Evolutionary conservation across 176 grass and related monocot genomes (phyloP), one percentile per base, ranked within the genome.

Genomic region (Hsuehochloa calcarea): DNA sequence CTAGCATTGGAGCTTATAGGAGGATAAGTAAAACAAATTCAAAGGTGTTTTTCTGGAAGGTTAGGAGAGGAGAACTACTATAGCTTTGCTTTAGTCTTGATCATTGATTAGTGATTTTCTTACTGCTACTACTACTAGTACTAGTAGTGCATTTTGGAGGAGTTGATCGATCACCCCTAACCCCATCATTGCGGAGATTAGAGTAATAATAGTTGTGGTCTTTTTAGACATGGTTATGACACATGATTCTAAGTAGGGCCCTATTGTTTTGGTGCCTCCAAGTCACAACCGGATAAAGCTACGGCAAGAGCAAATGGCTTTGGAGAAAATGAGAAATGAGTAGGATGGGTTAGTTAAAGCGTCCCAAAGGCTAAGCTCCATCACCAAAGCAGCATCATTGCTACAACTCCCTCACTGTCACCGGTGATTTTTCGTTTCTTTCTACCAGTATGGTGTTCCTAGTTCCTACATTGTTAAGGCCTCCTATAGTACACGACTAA

Each of bases 281-380:
- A 90, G 80, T 90, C 89, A 74, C 67, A 20, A 78, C 68, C 40
- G 65, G 52, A 70, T 76, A 86, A 81, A 77, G 78, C 60, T 22
- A 77, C 15, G 49, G 70, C 83, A 25, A 68, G 51, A 39, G 49
- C 61, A 60, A 29, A 65, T 56, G 63, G 78, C 64, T 31, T 65
- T 52, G 62, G 83, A 84, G 68, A 72, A 78, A 65, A 34, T 34
- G 40, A 43, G 40, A 58, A 22, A 83, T 80, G 69, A 74, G 69
- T 67, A 50, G 75, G 80, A 86, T 70, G 67, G 60, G 75, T 84
- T 80, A 83, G 80, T 87, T 91, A 80, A 91, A 88, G 65, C 55
- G 74, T 78, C 65, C 67, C 66, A 25, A 70, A 85, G 83, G 41
- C 77, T 62, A 77, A 82, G 71, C 72, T 78, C 72, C 83, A 72